Base-by-base conservation (phyloP, 495 filamentous ascomycete genomes). In the Clavariopsis aquatica region DNA sequence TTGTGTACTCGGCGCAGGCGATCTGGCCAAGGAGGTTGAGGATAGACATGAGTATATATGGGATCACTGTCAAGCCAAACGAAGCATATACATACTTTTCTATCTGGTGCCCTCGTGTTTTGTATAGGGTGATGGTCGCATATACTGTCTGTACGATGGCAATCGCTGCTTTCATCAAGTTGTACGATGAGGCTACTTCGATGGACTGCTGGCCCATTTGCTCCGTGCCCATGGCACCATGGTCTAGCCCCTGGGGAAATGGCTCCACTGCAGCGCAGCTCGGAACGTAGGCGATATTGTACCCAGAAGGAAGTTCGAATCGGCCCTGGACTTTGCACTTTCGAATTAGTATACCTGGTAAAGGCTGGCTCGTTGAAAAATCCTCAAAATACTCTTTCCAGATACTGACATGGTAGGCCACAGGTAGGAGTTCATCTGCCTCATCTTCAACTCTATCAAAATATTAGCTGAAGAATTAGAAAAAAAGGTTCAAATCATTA, bases 1-100 rank as follows among this genome's bases (percentile, higher is more conserved):
- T 70, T 27, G 78, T 68, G 62, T 81, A 81, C 19, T 75, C 70
- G 1, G 77, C 72, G 23, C 70, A 72, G 22, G 74, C 49, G 20
- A 79, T 53, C 29, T 72, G 73, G 5, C 74, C 78, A n/a, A 80
- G 80, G 9, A 82, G 80, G 72, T 90, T 90, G 26, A 85, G 79
- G 60, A 89, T 84, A 5, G 87, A 89, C 58, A 90, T 82, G 41
- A 89, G 74, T 41, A 87, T 84, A 72, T 89, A 90, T 0, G 85
- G 81, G 1, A 74, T 47, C 0, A 80, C 75, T 0, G 80, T 80
- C 4, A 82, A 62, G 6, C 73, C 72, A 51, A 77, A 82, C 4
- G 79, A 76, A 1, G 76, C 75, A 58, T 78, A 81, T 23, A 80
- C 80, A 47, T 73, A 81, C 15, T 24, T 60, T 1, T 69, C n/a